Evolutionary conservation across 148 eudicot genomes (phyloP), one percentile per base, ranked within the genome.

Genomic region (Heliosperma pusillum): DNA sequence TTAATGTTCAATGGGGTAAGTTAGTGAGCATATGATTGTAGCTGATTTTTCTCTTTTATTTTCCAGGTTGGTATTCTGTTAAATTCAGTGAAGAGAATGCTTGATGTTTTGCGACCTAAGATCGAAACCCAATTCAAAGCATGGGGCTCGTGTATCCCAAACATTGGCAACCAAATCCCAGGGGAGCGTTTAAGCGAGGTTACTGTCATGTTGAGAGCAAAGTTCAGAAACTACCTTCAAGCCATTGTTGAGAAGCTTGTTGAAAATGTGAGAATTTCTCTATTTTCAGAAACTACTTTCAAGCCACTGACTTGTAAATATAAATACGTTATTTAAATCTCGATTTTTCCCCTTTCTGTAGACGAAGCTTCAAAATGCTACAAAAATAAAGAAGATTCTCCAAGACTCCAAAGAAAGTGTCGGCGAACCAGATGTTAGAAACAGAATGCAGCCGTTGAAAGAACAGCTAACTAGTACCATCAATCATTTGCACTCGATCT

Each of bases 171-270:
- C 71, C 85, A 87, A 74, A 84, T 87, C 36, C 97, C 93, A 19
- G 97, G 97, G 30, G 97, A 91, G 77, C 91, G 90, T 63, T 83
- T 91, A 25, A 91, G 97, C 80, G 97, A 91, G 81, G 89, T 91
- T 17, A 89, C 93, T 40, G 97, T 91, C 58, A 89, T 91, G 97
- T 82, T 91, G 69, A 81, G 97, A 78, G 83, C 97, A 40, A 91
- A 91, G 78, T 91, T 91, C 82, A 82, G 91, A 71, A 91, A 87
- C 77, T 91, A 88, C 74, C 68, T 89, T 56, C 93, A 89, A 79
- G 91, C 91, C 50, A 88, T 89, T 62, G 91, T 91, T 24, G 97
- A 91, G 72, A 91, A 91, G 79, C 93, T 91, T 71, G 88, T 82
- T 2, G 97, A 91, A 82, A 91, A 91, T 80, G 97, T 91, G 76